Evolutionary conservation across 2,329 filamentous ascomycete genomes (phyloP), one percentile per base, ranked within the genome.

Genomic region (Colletotrichum sp.): DNA sequence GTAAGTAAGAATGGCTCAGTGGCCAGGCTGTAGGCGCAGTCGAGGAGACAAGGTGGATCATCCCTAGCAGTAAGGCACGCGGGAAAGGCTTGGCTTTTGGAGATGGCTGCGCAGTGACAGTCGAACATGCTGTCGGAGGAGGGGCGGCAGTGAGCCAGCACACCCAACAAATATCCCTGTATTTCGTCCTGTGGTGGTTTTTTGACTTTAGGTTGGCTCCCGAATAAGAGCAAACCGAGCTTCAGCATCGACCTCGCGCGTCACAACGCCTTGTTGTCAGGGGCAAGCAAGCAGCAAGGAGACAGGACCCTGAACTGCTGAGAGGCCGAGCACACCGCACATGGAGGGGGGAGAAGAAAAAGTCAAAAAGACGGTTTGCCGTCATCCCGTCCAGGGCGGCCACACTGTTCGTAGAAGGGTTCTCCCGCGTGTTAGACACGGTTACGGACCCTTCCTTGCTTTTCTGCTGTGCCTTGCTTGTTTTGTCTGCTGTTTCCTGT

Each of bases 231-330:
- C 44, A 52, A 52, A 52, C 44, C 44, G 44, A 52, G 44, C 44
- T 52, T 52, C 44, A 52, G 44, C 64, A 52, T 55, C 60, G 21
- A 59, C 44, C 12, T 67, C 57, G 57, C 63, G 72, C 69, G 72
- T 75, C 72, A 63, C 57, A 49, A 70, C 26, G 69, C 57, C 63
- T 65, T 30, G 52, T 39, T 63, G 69, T 24, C 73, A 68, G 63
- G 44, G 44, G 44, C 44, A 52, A 52, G n/a, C n/a, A 52, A 52
- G 44, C 44, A 24, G 26, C 24, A n/a, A 34, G 36, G 32, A 26
- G 71, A 69, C 64, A 73, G 59, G 70, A 65, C 73, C 73, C 70
- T 76, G 69, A 63, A 75, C 26, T 52, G 57, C 32, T 57, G 30
- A 55, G 44, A 70, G 67, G 21, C 67, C 68, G 39, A 70, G 68